Evolutionary conservation across 768 basidiomycete genomes (phyloP), one percentile per base, ranked within the genome.

Genomic region (Panaeolus cyanescens): DNA sequence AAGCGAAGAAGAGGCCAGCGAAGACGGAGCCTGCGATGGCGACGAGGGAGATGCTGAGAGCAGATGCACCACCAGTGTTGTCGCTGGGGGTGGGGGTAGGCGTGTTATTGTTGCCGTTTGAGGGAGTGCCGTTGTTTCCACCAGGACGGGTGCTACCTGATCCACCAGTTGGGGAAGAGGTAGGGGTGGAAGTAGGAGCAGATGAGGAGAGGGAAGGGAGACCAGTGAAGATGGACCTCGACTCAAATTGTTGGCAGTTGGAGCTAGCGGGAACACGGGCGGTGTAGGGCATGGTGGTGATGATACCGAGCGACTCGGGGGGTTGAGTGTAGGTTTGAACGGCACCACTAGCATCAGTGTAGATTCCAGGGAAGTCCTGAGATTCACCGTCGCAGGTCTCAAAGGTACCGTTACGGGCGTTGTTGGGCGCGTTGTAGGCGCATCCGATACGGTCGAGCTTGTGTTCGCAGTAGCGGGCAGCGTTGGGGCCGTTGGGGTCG

Each of bases 371-470:
- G 61, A 78, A 80, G 17, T 80, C 78, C 77, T 86, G 84, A 72
- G 84, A 76, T n/a, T 89, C 89, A 13, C 85, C 84, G 5, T 81
- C 67, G 75, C 92, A 93, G 5, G 77, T 71, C 54, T 85, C 83
- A 73, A 90, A 93, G 1, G 76, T 75, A 36, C 80, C 82, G 50
- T 86, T 76, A 56, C 80, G 67, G 55, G 89, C 88, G 31, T 76
- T 71, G 72, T 83, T 85, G 22, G 91, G 91, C 19, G 82, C 87
- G 70, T 92, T 93, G 77, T 85, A 92, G 10, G 64, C 66, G 64
- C 89, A 87, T 3, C 92, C 92, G 56, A 92, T 87, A 64, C 88
- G 88, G 68, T 92, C 90, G 56, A 77, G 88, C 62, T 84, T 80
- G 79, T 94, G 88, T 69, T 91, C 77, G 77, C 92, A 93, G 68